Conservation (phyloP, 306 rosid genomes). For the Quercus robur region DNA sequence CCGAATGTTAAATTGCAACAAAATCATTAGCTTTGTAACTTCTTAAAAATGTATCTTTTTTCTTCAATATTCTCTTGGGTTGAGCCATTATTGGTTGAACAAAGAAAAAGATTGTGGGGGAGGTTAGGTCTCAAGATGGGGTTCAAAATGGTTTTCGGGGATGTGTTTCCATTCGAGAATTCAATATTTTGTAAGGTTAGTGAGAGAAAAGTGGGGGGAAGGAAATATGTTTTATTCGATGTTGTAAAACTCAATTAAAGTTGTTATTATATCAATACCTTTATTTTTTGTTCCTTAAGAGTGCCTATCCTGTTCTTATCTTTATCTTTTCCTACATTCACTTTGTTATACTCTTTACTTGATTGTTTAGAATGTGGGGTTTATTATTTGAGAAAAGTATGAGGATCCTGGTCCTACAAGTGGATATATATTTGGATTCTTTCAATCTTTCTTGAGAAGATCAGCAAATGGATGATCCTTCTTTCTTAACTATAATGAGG, state of each 20-base stretch:
- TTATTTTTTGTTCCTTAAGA: background rate
- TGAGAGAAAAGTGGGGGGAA: background rate
- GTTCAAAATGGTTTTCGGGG: background rate
- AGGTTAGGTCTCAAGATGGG: conserved; percentile 4
- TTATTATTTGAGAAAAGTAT: background rate
- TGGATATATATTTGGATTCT: background rate
- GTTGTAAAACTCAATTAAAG: conserved; percentile 17
- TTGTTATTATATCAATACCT: conserved; percentile 13
- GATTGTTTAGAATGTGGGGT: background rate
- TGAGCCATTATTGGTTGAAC: conserved; percentile 14
- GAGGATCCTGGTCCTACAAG: background rate
- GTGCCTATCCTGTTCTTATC: background rate
- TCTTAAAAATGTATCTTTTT: conserved; percentile 13
- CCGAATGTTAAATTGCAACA: conserved; percentile 25
- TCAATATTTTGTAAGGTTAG: background rate
- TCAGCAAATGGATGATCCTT: background rate
- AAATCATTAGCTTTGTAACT: conserved; percentile 29
- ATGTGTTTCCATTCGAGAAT: conserved; percentile 2
- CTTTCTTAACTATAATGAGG: background rate
- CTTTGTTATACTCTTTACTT: no score
- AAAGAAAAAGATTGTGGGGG: conserved; percentile 8
- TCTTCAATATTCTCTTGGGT: conserved; percentile 13
- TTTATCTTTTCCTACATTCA: background rate
- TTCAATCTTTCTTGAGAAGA: background rate
- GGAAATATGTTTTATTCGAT: background rate